Evolutionary conservation across 1,284 basidiomycete species (phyloP).

Genomic region (Austropuccinia psidii): DNA sequence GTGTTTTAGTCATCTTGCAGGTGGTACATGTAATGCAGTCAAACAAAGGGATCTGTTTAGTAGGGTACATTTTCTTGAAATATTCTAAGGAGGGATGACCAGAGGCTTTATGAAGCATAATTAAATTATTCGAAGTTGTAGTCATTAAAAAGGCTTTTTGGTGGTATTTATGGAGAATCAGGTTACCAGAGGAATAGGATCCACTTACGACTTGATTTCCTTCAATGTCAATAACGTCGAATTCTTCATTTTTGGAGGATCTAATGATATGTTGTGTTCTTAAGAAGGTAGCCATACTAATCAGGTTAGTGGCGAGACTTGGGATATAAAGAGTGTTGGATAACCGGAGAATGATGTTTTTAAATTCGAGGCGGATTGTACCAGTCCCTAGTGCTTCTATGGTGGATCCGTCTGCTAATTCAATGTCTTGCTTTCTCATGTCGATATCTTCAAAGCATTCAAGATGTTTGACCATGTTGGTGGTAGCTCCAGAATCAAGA

Average conservation of each 20-base stretch:
- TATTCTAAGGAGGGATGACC: conserved; percentile 2
- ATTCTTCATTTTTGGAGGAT: neutral
- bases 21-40: neutral
- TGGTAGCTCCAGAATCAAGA: too few relatives aligned
- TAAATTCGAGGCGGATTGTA: neutral
- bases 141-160: too few relatives aligned
- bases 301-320: neutral
- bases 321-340: neutral
- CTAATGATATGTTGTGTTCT: neutral
- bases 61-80: neutral
- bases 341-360: neutral
- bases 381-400: neutral
- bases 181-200: too few relatives aligned
- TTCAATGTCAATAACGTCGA: neutral
- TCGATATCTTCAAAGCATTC: too few relatives aligned
- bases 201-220: too few relatives aligned
- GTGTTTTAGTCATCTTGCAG: neutral
- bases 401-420: neutral
- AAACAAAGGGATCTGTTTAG: neutral
- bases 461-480: too few relatives aligned
- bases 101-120: neutral
- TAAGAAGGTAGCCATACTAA: neutral
- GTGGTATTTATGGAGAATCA: too few relatives aligned
- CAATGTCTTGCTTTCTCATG: too few relatives aligned
- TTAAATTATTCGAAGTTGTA: too few relatives aligned